phyloP scores from a whole-genome alignment of 495 filamentous ascomycete species.

The Astrothelium subdiscretum region DNA sequence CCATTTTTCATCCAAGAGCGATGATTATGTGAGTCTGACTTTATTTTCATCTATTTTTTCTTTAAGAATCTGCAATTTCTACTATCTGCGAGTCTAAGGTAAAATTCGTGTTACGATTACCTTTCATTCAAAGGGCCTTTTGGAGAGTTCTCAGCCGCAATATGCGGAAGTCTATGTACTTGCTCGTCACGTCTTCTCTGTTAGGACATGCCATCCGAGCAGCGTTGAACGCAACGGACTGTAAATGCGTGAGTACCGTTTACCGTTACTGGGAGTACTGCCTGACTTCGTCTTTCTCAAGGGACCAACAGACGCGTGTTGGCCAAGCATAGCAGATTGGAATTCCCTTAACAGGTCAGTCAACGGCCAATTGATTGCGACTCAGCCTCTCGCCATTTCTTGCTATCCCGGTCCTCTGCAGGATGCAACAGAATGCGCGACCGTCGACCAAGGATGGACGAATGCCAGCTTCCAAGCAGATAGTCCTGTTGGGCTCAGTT shows the following conservation, averaged over 20 bases:
- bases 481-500: constrained; percentile 24
- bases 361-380: constrained; percentile 40
- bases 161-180: too few species aligned
- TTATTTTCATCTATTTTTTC: too few species aligned
- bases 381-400: constrained; percentile 40
- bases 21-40: too few species aligned
- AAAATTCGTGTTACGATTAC: too few species aligned
- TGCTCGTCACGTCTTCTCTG: too few species aligned
- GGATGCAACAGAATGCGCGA: constrained; percentile 20
- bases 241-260: background rate
- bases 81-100: too few species aligned
- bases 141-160: too few species aligned
- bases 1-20: too few species aligned
- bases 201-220: too few species aligned
- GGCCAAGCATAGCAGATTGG: constrained; percentile 33
- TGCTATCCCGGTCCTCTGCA: constrained; percentile 38
- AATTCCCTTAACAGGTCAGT: constrained; percentile 33
- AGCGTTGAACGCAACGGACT: too few species aligned
- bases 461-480: constrained; percentile 22
- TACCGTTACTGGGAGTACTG: background rate
- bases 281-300: background rate
- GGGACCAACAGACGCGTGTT: constrained; percentile 29
- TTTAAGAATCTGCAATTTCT: too few species aligned
- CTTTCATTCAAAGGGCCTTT: too few species aligned
- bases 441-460: constrained; percentile 21